Base-by-base conservation (phyloP, 2,329 filamentous ascomycete genomes). In the Trichoderma sp. region DNA sequence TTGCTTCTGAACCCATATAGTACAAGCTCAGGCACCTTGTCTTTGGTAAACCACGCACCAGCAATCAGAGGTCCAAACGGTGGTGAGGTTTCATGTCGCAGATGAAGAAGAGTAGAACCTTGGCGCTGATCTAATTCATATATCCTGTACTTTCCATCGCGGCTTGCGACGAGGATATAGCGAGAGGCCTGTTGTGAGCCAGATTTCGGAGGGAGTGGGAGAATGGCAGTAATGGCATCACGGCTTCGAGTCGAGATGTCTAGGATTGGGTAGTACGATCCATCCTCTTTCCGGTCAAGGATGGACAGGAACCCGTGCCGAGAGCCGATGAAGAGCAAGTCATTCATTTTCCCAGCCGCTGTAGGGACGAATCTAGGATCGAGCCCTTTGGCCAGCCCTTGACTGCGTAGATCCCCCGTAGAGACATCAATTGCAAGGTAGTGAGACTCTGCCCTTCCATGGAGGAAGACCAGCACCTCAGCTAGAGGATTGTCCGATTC, bases 1-100 rank as follows among this genome's bases (percentile, higher is more conserved):
- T 90, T 93, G 78, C 92, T 90, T 70, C 89, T 90, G 82, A 98
- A 98, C 3, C 95, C 95, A 79, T 91, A 93, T 14, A 97, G 83
- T 32, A 94, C 83, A 1, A 97, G 83, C 61, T 92, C 86, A 1
- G 84, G 80, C 0, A 80, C 80, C 1, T 76, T 72, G 47, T 77
- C 76, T 28, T 73, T 65, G 57, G 80, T 76, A 72, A 95, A 87
- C 82, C 89, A 91, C 0, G 91, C 86, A 0, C 91, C 90, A 79
- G 97, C 93, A 47, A 98, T 87, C 75, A 93, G 90, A 1, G 92
- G 90, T 0, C 92, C 92, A 57, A 97, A 89, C 0, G 93, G 90
- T 1, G 92, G 88, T 3, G 85, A 83, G 0, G 91, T 88, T 75
- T 91, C 88, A 80, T 97, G 93, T 6, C 92, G 82, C 1, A 92